phyloP scores from a whole-genome alignment of 2,329 filamentous ascomycete species.

The Leptographium galeiforme region DNA sequence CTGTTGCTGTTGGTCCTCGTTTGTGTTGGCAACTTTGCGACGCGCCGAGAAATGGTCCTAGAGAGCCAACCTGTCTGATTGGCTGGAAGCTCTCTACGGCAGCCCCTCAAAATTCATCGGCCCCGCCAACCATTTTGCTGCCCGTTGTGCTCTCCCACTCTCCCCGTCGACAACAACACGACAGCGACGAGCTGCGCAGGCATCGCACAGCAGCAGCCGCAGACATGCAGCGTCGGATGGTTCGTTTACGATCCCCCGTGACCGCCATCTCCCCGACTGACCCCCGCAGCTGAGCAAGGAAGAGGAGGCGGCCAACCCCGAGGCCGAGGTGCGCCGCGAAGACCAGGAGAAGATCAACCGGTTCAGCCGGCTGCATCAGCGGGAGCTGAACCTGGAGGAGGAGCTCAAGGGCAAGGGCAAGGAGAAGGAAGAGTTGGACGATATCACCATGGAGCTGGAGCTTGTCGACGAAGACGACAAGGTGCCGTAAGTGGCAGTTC shows the following conservation, averaged over 20 bases:
- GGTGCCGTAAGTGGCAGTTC: conserved; percentile 54
- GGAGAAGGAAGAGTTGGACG: conserved; percentile 95
- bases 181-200: neutral
- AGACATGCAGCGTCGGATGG: conserved; percentile 49
- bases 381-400: conserved; percentile 65
- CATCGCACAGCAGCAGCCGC: neutral
- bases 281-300: conserved; percentile 69
- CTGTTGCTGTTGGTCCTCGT: too few relatives aligned
- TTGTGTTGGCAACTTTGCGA: too few relatives aligned
- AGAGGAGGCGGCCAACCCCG: conserved; percentile 59
- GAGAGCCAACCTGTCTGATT: too few relatives aligned
- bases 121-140: too few relatives aligned
- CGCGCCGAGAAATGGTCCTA: too few relatives aligned
- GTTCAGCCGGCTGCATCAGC: conserved; percentile 88
- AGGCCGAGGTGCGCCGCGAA: conserved; percentile 87
- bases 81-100: too few relatives aligned
- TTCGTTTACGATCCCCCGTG: conserved; percentile 15
- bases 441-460: conserved; percentile 81
- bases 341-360: conserved; percentile 99
- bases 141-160: too few relatives aligned
- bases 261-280: neutral
- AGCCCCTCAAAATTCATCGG: too few relatives aligned
- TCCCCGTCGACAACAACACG: too few relatives aligned
- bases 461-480: conserved; percentile 62
- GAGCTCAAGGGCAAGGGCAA: conserved; percentile 79